Evolutionary conservation across 371 early-diverging fungal genomes (phyloP).

Genomic region (Apophysomyces ossiformis): DNA sequence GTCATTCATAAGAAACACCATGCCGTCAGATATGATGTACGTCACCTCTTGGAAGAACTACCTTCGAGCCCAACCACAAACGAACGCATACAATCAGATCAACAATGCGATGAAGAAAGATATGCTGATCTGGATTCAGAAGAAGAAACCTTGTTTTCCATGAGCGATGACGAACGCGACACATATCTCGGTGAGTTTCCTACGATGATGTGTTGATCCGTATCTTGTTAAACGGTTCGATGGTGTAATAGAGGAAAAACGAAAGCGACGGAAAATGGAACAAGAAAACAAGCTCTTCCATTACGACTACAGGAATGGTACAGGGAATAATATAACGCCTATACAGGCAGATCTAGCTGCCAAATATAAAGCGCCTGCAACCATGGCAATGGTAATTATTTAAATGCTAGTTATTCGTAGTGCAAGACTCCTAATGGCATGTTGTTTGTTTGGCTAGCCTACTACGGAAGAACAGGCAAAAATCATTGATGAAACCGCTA

Average conservation of each 20-base stretch:
- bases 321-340: neutral
- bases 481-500: constrained; percentile 69
- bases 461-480: constrained; percentile 53
- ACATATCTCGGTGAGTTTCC: constrained; percentile 19
- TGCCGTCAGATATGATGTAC: constrained; percentile 26
- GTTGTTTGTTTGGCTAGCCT: constrained; percentile 39
- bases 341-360: constrained; percentile 13
- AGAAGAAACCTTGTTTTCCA: constrained; percentile 23
- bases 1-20: neutral
- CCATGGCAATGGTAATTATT: constrained; percentile 17
- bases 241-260: constrained; percentile 17
- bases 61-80: neutral
- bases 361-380: constrained; percentile 14
- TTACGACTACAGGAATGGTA: constrained; percentile 15
- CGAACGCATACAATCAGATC: neutral
- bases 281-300: constrained; percentile 14
- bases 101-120: constrained; percentile 22
- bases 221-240: too few relatives aligned
- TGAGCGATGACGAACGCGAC: constrained; percentile 31
- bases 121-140: constrained; percentile 33
- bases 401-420: neutral
- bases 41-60: constrained; percentile 28
- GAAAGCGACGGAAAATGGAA: constrained; percentile 17
- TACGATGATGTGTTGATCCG: too few relatives aligned
- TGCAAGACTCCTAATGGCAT: too few relatives aligned